Evolutionary conservation across 2,329 filamentous ascomycete genomes (phyloP).

Genomic region (Acarospora socialis): DNA sequence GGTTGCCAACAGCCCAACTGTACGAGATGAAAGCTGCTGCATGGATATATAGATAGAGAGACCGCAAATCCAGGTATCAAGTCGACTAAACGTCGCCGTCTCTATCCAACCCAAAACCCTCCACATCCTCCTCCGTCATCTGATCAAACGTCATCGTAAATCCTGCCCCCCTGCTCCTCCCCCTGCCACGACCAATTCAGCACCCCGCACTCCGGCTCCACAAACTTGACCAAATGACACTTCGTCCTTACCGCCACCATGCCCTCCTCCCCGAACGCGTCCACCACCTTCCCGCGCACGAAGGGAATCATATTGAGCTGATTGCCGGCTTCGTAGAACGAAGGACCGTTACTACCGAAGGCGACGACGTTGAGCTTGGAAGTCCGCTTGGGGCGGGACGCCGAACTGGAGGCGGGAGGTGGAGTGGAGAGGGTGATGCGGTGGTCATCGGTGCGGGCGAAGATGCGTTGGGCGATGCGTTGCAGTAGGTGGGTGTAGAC

Average conservation of each 20-base stretch:
- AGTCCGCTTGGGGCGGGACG: neutral
- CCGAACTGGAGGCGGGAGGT: neutral
- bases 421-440: neutral
- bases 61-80: too few species aligned
- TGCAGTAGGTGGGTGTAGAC: constrained; percentile 34
- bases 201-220: constrained; percentile 6
- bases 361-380: constrained; percentile 8
- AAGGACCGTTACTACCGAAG: constrained; percentile 7
- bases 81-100: too few species aligned
- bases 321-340: constrained; percentile 1
- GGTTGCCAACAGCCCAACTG: too few species aligned
- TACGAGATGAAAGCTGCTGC: too few species aligned
- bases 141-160: too few species aligned
- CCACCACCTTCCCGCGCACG: constrained; percentile 6
- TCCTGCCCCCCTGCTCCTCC: too few species aligned
- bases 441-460: constrained; percentile 7
- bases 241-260: constrained; percentile 7
- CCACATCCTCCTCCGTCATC: constrained; percentile 17
- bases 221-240: constrained; percentile 9
- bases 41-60: too few species aligned
- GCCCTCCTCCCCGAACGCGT: constrained; percentile 6
- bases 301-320: constrained; percentile 7
- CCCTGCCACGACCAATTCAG: too few species aligned
- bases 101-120: constrained; percentile 22
- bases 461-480: constrained; percentile 22